These are phyloP conservation scores for Pseudoturritis turrita DNA, from an alignment of 345 rosid genomes.

Conservation along the genomic window DNA sequence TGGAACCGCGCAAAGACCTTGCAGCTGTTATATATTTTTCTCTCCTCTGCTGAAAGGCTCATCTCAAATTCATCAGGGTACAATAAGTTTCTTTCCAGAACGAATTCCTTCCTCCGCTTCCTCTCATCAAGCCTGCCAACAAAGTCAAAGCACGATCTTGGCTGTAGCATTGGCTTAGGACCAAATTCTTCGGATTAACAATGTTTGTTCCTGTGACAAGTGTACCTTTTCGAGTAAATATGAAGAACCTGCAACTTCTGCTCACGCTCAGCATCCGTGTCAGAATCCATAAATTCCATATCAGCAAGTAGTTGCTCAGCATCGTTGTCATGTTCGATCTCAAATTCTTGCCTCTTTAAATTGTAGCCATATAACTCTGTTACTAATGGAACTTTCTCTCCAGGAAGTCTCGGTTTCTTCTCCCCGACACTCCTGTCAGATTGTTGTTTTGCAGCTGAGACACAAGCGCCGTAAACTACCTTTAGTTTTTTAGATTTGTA, in stretches of 20 bases:
- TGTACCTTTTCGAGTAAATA: slow-evolving; percentile 76
- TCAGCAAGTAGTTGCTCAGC: slow-evolving; percentile 92
- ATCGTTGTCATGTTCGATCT: slow-evolving; percentile 89
- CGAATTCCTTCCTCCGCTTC: slow-evolving; percentile 87
- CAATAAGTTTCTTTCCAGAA: slow-evolving; percentile 80
- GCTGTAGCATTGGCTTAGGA: slow-evolving; percentile 1
- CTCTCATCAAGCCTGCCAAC: slow-evolving; percentile 89
- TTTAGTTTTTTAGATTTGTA: not conserved
- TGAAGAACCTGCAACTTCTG: slow-evolving; percentile 75
- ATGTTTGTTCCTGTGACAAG: not conserved
- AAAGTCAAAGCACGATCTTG: slow-evolving; percentile 11
- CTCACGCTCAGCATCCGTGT: slow-evolving; percentile 70
- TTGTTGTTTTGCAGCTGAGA: slow-evolving; percentile 48
- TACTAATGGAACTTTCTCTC: slow-evolving; percentile 68
- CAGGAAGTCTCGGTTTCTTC: slow-evolving; percentile 69
- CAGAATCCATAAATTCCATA: slow-evolving; percentile 86
- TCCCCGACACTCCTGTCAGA: slow-evolving; percentile 84
- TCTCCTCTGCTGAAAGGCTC: slow-evolving; percentile 66
- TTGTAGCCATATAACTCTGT: slow-evolving; percentile 85
- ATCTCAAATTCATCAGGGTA: slow-evolving; percentile 66
- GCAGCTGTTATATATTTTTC: slow-evolving; percentile 52
- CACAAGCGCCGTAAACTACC: slow-evolving; percentile 8
- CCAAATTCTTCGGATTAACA: not conserved
- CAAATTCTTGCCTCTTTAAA: slow-evolving; percentile 90
- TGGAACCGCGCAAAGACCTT: slow-evolving; percentile 85